Evolutionary conservation across 768 basidiomycete species (phyloP).

Genomic region (Phlegmacium glaucopus): DNA sequence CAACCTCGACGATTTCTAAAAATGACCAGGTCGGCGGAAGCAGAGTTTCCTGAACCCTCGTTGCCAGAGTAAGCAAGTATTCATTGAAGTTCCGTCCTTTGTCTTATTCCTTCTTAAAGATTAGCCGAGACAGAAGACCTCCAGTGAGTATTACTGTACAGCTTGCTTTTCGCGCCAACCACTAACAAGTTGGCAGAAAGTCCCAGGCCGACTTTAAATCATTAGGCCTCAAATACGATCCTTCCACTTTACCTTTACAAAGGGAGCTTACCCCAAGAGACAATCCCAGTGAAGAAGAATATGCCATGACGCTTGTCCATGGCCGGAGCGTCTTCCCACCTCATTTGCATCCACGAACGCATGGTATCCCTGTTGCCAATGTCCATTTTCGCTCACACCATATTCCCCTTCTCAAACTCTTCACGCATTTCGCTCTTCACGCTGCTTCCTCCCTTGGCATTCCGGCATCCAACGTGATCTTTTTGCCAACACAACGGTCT

Average conservation of each 20-base stretch:
- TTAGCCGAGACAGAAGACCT: neutral
- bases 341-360: conserved; percentile 54
- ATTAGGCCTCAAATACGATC: neutral
- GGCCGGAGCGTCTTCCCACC: conserved; percentile 58
- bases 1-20: too few relatives aligned
- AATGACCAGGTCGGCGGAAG: too few relatives aligned
- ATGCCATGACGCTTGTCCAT: conserved; percentile 55
- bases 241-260: neutral
- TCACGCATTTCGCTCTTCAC: conserved; percentile 80
- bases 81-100: too few relatives aligned
- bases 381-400: conserved; percentile 84
- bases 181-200: neutral
- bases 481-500: conserved; percentile 70
- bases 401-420: conserved; percentile 64
- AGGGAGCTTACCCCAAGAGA: neutral
- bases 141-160: neutral
- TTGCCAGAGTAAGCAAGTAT: too few relatives aligned
- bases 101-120: neutral
- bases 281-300: conserved; percentile 34
- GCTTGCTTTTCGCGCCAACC: neutral
- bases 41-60: too few relatives aligned
- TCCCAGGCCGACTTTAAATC: neutral
- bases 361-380: conserved; percentile 73
- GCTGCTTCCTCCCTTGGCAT: conserved; percentile 84
- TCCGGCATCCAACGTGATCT: conserved; percentile 60